Conservation (phyloP, 2,329 filamentous ascomycete genomes). For the Cordyceps sp. region DNA sequence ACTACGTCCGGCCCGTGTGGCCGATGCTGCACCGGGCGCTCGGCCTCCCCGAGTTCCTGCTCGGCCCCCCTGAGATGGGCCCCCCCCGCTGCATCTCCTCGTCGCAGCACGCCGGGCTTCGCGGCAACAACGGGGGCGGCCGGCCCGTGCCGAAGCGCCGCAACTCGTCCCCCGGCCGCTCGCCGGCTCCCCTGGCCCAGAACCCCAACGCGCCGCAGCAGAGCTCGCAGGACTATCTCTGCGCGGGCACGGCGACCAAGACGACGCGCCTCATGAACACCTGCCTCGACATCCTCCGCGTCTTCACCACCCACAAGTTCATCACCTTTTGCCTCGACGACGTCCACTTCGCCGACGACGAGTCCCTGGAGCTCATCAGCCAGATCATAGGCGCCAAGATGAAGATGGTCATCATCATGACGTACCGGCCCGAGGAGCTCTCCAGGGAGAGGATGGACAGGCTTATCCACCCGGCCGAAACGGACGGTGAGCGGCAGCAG, state of each 20-base stretch:
- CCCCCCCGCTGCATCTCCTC: slow-evolving; percentile 19
- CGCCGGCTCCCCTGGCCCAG: slow-evolving; percentile 18
- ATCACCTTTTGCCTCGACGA: slow-evolving; percentile 84
- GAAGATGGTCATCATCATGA: slow-evolving; percentile 68
- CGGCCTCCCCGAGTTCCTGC: slow-evolving; percentile 52
- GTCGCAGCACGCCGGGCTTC: slow-evolving; percentile 14
- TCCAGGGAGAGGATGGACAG: slow-evolving; percentile 34
- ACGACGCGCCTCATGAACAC: slow-evolving; percentile 70
- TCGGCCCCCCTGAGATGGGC: slow-evolving; percentile 29
- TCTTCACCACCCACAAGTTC: slow-evolving; percentile 69
- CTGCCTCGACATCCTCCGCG: slow-evolving; percentile 68
- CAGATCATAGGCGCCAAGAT: slow-evolving; percentile 66
- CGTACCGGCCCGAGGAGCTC: slow-evolving; percentile 53
- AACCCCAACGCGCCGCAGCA: slow-evolving; percentile 24
- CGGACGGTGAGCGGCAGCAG: slow-evolving; percentile 26
- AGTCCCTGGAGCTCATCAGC: slow-evolving; percentile 68
- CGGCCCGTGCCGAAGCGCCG: slow-evolving; percentile 22
- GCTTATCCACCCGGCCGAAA: slow-evolving; percentile 35
- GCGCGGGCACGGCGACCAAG: slow-evolving; percentile 40
- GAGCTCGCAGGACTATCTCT: slow-evolving; percentile 42
- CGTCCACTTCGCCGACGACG: slow-evolving; percentile 76
- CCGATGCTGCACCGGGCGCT: slow-evolving; percentile 44
- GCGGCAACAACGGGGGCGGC: slow-evolving; percentile 9
- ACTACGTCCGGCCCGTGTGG: slow-evolving; percentile 48
- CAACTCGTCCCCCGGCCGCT: slow-evolving; percentile 31